Base-by-base conservation (phyloP, 768 basidiomycete species). In the Agaricus subrufescens region DNA sequence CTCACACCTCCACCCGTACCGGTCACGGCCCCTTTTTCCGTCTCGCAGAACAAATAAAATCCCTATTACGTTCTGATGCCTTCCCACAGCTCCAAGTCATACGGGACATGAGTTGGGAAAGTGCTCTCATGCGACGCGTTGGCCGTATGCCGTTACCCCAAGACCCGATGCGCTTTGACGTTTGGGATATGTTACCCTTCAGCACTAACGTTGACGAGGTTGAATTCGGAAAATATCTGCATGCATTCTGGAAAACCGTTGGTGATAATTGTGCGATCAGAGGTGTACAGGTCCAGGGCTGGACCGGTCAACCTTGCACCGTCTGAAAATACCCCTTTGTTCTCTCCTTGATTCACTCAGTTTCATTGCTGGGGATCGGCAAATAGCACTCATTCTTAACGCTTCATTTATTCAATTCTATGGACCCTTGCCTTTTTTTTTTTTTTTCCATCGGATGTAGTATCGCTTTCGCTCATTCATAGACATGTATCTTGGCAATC, bases 201-300 rank as follows among this genome's bases (percentile, higher is more conserved):
- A 57, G 50, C 30, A 49, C 51, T 14, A 47, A 31, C 44, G 46
- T 8, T 46, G 56, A 39, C 23, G 52, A 47, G 26, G 50, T 31
- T 19, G 60, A 31, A 37, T 40, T 54, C 47, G 59, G 57, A 19
- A 46, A 57, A 29, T 46, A 38, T n/a, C 14, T 51, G 50, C 50
- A 45, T 19, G 43, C 52, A 46, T 78, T 87, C 55, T 83, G 82
- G 82, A 68, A 69, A 54, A 67, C 69, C 38, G 78, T 83, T 45
- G 53, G 83, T 47, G 67, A 69, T 46, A 67, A 75, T 56, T 87
- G 86, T 67, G 69, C 73, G 47, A 75, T 73, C 58, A 73, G 78
- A 7, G 77, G 73, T 37, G 84, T 89, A 56, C 83, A 80, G 76
- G 67, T 89, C 50, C 85, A 89, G 69, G 84, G 87, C 65, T 85